phyloP scores from a whole-genome alignment of 2,329 filamentous ascomycete species.

The Colletotrichum sp. region DNA sequence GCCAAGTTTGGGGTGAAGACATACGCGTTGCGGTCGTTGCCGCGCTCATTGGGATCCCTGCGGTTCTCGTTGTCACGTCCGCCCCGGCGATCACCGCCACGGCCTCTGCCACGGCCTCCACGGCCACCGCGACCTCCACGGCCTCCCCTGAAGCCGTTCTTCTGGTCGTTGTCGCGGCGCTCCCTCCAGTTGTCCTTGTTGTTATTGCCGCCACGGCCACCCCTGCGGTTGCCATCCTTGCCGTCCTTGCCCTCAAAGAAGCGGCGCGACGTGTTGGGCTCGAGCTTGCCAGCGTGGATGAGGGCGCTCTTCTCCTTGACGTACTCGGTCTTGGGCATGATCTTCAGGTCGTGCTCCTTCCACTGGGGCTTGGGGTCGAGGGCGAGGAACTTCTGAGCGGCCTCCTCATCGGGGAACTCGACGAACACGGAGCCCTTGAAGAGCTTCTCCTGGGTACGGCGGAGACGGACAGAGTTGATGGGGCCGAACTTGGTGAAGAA shows the following conservation, averaged over 20 bases:
- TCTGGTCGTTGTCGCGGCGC: constrained; percentile 66
- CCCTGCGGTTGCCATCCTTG: constrained; percentile 30
- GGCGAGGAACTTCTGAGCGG: constrained; percentile 79
- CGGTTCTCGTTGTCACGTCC: constrained; percentile 41
- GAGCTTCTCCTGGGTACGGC: constrained; percentile 71
- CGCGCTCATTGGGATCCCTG: constrained; percentile 34
- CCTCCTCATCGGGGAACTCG: constrained; percentile 83
- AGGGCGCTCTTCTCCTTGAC: constrained; percentile 77
- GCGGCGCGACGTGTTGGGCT: constrained; percentile 55
- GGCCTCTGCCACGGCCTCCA: constrained; percentile 44
- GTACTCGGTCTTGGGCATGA: constrained; percentile 91
- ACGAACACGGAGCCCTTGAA: constrained; percentile 99
- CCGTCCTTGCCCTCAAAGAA: constrained; percentile 56
- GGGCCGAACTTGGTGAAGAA: constrained; percentile 86
- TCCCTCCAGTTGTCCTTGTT: constrained; percentile 66
- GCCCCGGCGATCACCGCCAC: constrained; percentile 43
- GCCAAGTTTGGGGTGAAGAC: constrained; percentile 7
- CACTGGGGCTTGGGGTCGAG: constrained; percentile 83
- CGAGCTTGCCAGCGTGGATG: constrained; percentile 73
- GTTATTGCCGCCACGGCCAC: constrained; percentile 42
- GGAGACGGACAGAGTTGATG: constrained; percentile 83
- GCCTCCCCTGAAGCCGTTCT: constrained; percentile 57
- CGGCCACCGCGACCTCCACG: constrained; percentile 45
- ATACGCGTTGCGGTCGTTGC: constrained; percentile 37
- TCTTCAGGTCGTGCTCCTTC: constrained; percentile 78